These are phyloP conservation scores for Cardamine chenopodiifolia DNA, from an alignment of 345 rosid genomes.

Conservation along the genomic window DNA sequence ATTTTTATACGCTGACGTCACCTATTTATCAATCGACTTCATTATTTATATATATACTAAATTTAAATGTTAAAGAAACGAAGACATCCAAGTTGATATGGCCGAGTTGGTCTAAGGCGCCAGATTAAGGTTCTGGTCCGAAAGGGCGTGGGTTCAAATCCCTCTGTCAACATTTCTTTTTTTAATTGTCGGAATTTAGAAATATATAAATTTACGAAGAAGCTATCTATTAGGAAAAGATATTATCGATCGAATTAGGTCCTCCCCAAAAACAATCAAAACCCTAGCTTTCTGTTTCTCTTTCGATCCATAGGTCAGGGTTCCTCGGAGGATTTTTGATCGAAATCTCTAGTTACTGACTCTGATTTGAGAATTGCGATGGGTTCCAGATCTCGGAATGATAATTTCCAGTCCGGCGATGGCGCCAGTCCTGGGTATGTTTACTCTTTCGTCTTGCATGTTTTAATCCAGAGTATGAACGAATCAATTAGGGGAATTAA, in stretches of 20 bases:
- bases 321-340: not conserved
- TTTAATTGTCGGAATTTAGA: not conserved
- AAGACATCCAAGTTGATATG: slow-evolving; percentile 57
- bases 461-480: not conserved
- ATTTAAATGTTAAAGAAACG: no score
- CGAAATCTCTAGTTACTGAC: not conserved
- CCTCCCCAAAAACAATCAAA: not conserved
- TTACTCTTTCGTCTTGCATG: slow-evolving; percentile 6
- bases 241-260: not conserved
- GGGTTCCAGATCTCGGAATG: slow-evolving; percentile 62
- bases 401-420: slow-evolving; percentile 59
- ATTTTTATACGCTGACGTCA: slow-evolving; percentile 18
- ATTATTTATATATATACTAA: no score
- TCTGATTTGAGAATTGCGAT: slow-evolving; percentile 33
- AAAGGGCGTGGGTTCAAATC: slow-evolving; percentile 99
- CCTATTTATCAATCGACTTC: no score
- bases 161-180: slow-evolving; percentile 66
- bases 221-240: not conserved
- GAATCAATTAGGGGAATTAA: not conserved
- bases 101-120: slow-evolving; percentile 99
- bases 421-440: slow-evolving; percentile 86
- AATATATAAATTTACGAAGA: not conserved
- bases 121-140: slow-evolving; percentile 99
- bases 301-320: not conserved
- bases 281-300: slow-evolving; percentile 20